A percentile compares a stretch with the other conserved stretches of the same genome.
These are phyloP conservation scores for Podospora pseudocomata DNA, from an alignment of 495 filamentous ascomycete species.

Conservation along the genomic window DNA sequence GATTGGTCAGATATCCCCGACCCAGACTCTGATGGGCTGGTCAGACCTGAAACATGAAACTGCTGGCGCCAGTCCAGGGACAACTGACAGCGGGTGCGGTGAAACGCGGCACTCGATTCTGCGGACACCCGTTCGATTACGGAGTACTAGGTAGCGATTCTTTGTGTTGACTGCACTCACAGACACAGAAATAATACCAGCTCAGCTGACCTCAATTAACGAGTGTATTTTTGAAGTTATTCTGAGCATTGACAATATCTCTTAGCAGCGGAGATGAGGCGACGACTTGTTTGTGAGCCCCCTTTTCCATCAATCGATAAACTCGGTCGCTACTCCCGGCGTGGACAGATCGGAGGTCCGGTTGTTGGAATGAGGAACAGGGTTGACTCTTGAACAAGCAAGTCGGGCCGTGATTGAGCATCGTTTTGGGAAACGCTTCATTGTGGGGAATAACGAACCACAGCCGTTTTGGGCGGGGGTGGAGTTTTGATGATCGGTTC, in stretches of 20 bases:
- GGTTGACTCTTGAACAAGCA: not conserved
- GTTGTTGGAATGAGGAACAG: not conserved
- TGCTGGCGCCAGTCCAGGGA: constrained; percentile 11
- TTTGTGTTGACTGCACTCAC: not conserved
- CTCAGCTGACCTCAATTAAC: not conserved
- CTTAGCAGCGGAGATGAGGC: not conserved
- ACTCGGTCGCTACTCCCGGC: not conserved
- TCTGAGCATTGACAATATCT: not conserved
- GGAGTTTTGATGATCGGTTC: not conserved
- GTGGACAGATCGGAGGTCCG: not conserved
- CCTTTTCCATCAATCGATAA: not conserved
- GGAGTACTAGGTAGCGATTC: not conserved
- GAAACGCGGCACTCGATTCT: constrained; percentile 6
- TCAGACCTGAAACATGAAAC: constrained; percentile 26
- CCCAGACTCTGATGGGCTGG: not conserved
- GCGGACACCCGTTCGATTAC: not conserved
- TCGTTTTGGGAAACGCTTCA: constrained; percentile 10
- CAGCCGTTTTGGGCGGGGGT: not conserved
- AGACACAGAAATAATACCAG: not conserved
- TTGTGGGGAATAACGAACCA: constrained; percentile 12
- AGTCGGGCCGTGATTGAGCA: constrained; percentile 8
- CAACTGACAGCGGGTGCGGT: constrained; percentile 7
- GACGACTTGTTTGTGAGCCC: not conserved
- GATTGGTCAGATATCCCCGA: constrained; percentile 12
- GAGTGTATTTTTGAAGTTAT: not conserved